phyloP scores from a whole-genome alignment of 2,329 filamentous ascomycete genomes.

The Neoscytalidium dimidiatum region DNA sequence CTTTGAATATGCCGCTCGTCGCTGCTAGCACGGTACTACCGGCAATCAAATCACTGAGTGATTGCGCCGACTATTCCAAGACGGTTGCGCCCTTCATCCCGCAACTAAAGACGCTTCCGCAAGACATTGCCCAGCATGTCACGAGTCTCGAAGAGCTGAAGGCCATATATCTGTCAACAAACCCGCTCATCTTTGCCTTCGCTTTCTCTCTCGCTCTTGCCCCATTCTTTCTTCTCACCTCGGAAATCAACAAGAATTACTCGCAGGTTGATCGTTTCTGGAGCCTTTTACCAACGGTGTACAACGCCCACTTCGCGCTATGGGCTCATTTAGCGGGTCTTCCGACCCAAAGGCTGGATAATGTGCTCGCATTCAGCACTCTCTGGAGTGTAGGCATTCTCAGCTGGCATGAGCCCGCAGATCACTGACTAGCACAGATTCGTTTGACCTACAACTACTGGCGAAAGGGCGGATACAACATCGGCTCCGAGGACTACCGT shows the following conservation, averaged over 20 bases:
- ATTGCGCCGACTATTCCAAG: constrained; percentile 74
- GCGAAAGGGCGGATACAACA: constrained; percentile 86
- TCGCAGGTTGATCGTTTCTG: constrained; percentile 95
- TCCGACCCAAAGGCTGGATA: constrained; percentile 69
- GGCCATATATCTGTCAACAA: constrained; percentile 78
- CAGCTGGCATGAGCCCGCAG: no score
- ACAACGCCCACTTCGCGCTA: constrained; percentile 79
- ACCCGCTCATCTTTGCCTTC: constrained; percentile 77
- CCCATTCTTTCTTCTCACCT: constrained; percentile 69
- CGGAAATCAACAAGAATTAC: constrained; percentile 89
- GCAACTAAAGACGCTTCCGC: constrained; percentile 51
- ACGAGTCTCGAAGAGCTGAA: constrained; percentile 64
- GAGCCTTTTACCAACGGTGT: constrained; percentile 86
- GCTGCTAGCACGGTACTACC: constrained; percentile 64
- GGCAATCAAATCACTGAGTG: constrained; percentile 66
- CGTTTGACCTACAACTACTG: constrained; percentile 96
- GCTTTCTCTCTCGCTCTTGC: constrained; percentile 72
- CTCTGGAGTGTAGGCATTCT: constrained; percentile 73
- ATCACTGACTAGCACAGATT: constrained; percentile 47
- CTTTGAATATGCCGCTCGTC: constrained; percentile 2
- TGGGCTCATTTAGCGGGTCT: constrained; percentile 79
- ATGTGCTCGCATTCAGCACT: constrained; percentile 67
- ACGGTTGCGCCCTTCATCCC: constrained; percentile 80
- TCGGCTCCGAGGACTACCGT: constrained; percentile 93
- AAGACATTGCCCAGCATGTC: constrained; percentile 55